A percentile compares a stretch with the other conserved stretches of the same genome.
Conservation (phyloP, 2,329 filamentous ascomycete genomes). For the Lecanicillium sp. region DNA sequence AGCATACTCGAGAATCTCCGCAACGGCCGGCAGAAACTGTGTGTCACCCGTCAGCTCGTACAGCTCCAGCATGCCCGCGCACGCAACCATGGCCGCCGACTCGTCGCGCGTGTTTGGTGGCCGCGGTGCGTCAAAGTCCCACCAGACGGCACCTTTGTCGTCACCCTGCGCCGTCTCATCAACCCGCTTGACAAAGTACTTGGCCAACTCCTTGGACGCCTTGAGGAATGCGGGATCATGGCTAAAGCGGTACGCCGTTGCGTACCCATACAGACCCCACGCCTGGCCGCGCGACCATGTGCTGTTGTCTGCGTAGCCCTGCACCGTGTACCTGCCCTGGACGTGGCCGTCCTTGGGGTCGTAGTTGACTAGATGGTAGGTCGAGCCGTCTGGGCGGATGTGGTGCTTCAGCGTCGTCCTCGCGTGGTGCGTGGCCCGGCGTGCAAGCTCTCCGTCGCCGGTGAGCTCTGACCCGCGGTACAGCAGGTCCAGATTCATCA, state of each 20-base stretch:
- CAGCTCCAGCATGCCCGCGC: conserved; percentile 9
- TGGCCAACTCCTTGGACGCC: conserved; percentile 1
- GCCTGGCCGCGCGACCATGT: conserved; percentile 11
- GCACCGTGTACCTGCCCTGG: conserved; percentile 9
- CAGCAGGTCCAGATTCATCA: conserved; percentile 14
- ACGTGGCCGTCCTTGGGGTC: conserved; percentile 9
- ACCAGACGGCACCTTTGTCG: conserved; percentile 1
- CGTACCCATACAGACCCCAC: conserved; percentile 10
- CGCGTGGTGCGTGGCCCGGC: conserved; percentile 9
- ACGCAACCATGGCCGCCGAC: conserved; percentile 9
- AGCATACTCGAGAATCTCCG: conserved; percentile 7
- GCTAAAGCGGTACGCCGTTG: conserved; percentile 8
- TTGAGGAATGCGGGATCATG: conserved; percentile 8
- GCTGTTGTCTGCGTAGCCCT: conserved; percentile 9
- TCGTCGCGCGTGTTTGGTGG: conserved; percentile 6
- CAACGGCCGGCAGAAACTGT: conserved; percentile 8
- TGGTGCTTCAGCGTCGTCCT: conserved; percentile 6
- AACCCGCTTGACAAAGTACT: conserved; percentile 8
- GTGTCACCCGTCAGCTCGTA: conserved; percentile 8
- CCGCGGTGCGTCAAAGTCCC: conserved; percentile 13
- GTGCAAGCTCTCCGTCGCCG: conserved; percentile 5
- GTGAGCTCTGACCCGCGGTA: conserved; percentile 9
- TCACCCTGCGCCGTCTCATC: conserved; percentile 1
- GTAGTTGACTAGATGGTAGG: conserved; percentile 10
- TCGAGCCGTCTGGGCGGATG: conserved; percentile 9